Conservation (phyloP, 2,329 filamentous ascomycete genomes). For the Fusarium haematococcum region DNA sequence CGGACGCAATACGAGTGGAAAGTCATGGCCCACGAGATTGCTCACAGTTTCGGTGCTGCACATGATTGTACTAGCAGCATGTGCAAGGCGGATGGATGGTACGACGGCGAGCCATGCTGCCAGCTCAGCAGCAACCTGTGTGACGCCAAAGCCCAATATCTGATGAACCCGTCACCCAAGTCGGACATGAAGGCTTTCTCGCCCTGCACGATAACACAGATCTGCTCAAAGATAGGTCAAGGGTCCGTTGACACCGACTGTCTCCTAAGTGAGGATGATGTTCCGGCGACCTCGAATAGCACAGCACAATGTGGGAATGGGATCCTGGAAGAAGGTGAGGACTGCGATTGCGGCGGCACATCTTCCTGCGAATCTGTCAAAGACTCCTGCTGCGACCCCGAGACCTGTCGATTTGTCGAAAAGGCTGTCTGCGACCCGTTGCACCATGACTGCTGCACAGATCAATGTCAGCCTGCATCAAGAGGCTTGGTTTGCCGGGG, state of each 20-base stretch:
- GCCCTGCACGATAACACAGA: not conserved
- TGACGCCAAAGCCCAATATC: not conserved
- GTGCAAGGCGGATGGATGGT: not conserved
- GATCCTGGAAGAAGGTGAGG: not conserved
- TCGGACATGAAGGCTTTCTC: not conserved
- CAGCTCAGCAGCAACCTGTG: not conserved
- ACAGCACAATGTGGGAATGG: not conserved
- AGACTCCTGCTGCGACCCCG: not conserved
- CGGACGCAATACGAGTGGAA: not conserved
- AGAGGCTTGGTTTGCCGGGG: not conserved
- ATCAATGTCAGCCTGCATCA: not conserved
- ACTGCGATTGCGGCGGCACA: not conserved
- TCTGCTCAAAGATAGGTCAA: not conserved
- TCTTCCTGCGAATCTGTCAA: not conserved
- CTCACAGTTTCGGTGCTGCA: not conserved
- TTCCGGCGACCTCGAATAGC: not conserved
- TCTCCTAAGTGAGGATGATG: not conserved
- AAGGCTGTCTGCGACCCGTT: not conserved
- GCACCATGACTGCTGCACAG: not conserved
- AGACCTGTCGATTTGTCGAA: not conserved
- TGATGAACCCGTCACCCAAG: not conserved
- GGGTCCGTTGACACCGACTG: not conserved
- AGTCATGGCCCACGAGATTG: not conserved
- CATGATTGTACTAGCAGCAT: not conserved
- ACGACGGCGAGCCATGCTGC: not conserved